Evolutionary conservation across 176 grass and related monocot species (phyloP).

Genomic region (Themeda triandra): DNA sequence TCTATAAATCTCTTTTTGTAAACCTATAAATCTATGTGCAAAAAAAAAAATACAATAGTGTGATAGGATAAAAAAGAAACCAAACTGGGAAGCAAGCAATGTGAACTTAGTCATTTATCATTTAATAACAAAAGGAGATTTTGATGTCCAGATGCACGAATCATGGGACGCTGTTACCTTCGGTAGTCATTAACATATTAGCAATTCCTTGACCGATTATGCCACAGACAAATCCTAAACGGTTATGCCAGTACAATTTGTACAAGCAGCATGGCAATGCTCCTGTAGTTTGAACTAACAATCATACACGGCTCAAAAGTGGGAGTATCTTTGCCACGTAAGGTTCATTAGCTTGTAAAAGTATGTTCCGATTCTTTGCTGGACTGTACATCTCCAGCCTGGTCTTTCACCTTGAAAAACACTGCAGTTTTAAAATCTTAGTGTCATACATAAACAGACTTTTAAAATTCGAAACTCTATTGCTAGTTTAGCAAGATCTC

Average conservation of each 20-base stretch:
- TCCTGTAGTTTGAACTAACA: neutral
- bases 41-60: too few species aligned
- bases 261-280: neutral
- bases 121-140: neutral
- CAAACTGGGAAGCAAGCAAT: neutral
- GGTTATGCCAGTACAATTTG: neutral
- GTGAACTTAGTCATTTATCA: neutral
- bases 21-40: too few species aligned
- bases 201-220: slow-evolving; percentile 80
- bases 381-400: slow-evolving; percentile 74
- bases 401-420: slow-evolving; percentile 18
- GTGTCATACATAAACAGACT: too few species aligned
- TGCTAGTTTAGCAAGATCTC: neutral
- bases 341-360: slow-evolving; percentile 72
- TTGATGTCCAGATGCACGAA: neutral
- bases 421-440: slow-evolving; percentile 20
- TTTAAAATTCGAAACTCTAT: too few species aligned
- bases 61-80: neutral
- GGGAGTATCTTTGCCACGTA: neutral
- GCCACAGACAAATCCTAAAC: slow-evolving; percentile 76
- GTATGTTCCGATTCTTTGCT: slow-evolving; percentile 79
- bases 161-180: slow-evolving; percentile 46
- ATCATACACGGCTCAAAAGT: neutral
- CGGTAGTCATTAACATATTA: slow-evolving; percentile 69
- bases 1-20: too few species aligned